Conservation (phyloP, 179 eudicot genomes). For the Spinacia oleracea region DNA sequence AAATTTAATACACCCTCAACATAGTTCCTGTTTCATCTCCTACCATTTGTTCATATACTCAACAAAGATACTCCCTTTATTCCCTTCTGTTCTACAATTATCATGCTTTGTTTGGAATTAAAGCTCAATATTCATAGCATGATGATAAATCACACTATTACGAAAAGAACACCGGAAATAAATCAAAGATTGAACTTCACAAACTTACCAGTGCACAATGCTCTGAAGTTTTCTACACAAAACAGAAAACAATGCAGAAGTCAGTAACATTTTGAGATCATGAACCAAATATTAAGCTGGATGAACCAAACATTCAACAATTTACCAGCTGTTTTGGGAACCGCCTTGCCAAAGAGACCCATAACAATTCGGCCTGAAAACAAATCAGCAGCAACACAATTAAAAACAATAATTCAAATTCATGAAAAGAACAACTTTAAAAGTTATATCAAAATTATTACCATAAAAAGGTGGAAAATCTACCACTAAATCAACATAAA, state of each 20-base stretch:
- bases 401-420: background rate
- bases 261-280: constrained; percentile 3
- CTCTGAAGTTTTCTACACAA: constrained; percentile 86
- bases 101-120: background rate
- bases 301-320: background rate
- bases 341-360: constrained; percentile 97
- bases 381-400: background rate
- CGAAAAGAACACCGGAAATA: background rate
- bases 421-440: too few relatives aligned
- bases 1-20: background rate
- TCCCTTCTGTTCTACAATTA: background rate
- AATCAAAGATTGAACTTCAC: constrained; percentile 18
- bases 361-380: constrained; percentile 80
- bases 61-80: background rate
- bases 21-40: background rate
- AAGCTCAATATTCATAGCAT: background rate
- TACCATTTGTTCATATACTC: background rate
- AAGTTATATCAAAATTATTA: background rate
- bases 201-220: constrained; percentile 87
- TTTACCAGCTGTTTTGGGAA: constrained; percentile 92
- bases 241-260: background rate
- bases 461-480: background rate
- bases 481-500: background rate
- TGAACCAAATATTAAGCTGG: background rate
- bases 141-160: background rate